These are phyloP conservation scores for Phytophthora multivora DNA, from an alignment of 352 stramenopile genomes.

Conservation along the genomic window DNA sequence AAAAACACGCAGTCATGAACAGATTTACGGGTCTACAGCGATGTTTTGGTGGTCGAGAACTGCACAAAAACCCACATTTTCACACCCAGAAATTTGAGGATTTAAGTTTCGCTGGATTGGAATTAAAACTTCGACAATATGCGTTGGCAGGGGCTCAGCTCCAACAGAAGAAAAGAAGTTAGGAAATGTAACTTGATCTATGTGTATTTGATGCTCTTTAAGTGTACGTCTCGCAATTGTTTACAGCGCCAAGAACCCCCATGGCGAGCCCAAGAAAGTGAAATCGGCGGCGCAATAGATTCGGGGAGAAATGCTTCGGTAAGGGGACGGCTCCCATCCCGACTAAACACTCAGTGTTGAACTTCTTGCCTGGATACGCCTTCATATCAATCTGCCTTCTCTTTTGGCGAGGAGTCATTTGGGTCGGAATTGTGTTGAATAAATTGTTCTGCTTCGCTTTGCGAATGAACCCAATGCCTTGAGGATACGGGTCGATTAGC, in stretches of 20 bases:
- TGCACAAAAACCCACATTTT: slow-evolving; percentile 27
- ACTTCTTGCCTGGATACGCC: slow-evolving; percentile 16
- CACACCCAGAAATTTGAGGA: slow-evolving; percentile 7
- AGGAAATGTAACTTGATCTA: slow-evolving; percentile 6
- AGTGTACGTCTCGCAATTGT: slow-evolving; percentile 37
- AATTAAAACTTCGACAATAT: slow-evolving; percentile 14
- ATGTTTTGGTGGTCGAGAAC: slow-evolving; percentile 50
- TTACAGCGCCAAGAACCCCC: slow-evolving; percentile 28
- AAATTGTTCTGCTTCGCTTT: slow-evolving; percentile 38
- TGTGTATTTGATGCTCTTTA: slow-evolving; percentile 4
- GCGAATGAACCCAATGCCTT: slow-evolving; percentile 40
- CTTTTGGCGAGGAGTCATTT: slow-evolving; percentile 53
- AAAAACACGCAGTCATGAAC: slow-evolving; percentile 42
- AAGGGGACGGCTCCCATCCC: slow-evolving; percentile 51
- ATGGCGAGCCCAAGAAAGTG: slow-evolving; percentile 46
- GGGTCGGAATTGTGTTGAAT: slow-evolving; percentile 50
- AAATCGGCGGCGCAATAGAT: slow-evolving; percentile 46
- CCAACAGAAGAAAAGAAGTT: slow-evolving; percentile 9
- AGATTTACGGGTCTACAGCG: slow-evolving; percentile 46
- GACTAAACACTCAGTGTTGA: slow-evolving; percentile 50
- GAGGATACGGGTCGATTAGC: slow-evolving; percentile 29
- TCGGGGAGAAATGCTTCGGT: slow-evolving; percentile 35
- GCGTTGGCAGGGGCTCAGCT: slow-evolving; percentile 12
- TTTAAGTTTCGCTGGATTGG: slow-evolving; percentile 11
- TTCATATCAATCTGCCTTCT: slow-evolving; percentile 21